Conservation (phyloP, 2,329 filamentous ascomycete species). For the Pseudogymnoascus sp. region DNA sequence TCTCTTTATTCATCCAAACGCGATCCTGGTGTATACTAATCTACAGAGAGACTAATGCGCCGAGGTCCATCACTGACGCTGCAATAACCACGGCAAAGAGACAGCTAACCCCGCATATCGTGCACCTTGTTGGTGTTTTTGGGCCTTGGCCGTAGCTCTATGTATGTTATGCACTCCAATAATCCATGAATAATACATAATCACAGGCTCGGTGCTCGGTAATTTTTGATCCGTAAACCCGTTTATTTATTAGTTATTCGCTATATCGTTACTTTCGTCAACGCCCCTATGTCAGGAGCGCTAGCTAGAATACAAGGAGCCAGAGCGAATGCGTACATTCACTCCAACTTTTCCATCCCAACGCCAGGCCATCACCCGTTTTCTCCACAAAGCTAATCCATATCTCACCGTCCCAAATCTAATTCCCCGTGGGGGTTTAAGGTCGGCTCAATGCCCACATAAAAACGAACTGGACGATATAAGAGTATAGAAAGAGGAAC, state of each 20-base stretch:
- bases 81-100: neutral
- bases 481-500: constrained; percentile 90
- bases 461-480: constrained; percentile 85
- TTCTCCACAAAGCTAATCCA: constrained; percentile 1
- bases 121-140: neutral
- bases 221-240: neutral
- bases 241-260: neutral
- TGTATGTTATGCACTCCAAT: neutral
- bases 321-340: neutral
- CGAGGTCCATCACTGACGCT: neutral
- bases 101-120: neutral
- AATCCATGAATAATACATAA: neutral
- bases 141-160: neutral
- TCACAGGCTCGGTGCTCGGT: neutral
- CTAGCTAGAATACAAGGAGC: constrained; percentile 6
- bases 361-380: neutral
- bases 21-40: neutral
- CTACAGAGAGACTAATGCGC: neutral
- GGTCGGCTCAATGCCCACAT: constrained; percentile 70
- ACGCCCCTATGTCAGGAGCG: neutral
- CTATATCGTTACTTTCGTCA: constrained; percentile 6
- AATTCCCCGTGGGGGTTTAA: constrained; percentile 10
- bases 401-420: neutral
- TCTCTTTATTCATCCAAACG: neutral
- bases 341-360: constrained; percentile 7